These are phyloP conservation scores for Cyberlindnera americana DNA, from an alignment of 805 yeast genomes.

Conservation along the genomic window DNA sequence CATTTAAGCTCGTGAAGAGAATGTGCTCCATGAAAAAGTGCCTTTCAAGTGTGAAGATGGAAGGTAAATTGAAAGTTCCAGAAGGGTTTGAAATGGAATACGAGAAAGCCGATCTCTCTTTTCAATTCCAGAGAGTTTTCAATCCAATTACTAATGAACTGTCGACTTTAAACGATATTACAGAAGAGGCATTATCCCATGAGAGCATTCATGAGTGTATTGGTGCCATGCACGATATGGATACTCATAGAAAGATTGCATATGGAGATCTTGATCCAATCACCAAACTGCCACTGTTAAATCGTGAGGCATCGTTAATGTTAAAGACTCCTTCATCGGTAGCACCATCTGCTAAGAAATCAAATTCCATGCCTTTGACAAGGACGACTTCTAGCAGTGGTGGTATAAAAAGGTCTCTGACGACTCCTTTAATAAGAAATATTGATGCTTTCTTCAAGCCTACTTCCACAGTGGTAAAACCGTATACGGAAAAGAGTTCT, in stretches of 20 bases:
- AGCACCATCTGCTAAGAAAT: neutral
- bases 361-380: neutral
- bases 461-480: no score
- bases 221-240: conserved; percentile 38
- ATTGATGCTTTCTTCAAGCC: conserved; percentile 18
- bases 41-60: conserved; percentile 51
- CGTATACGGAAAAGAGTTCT: no score
- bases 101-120: conserved; percentile 68
- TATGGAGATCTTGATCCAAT: conserved; percentile 67
- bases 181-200: conserved; percentile 31
- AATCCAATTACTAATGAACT: conserved; percentile 52
- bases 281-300: conserved; percentile 14
- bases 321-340: neutral
- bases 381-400: neutral
- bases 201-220: conserved; percentile 35
- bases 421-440: conserved; percentile 5
- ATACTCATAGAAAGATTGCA: conserved; percentile 54
- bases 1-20: conserved; percentile 55
- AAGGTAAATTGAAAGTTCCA: conserved; percentile 58
- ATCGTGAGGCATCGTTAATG: conserved; percentile 20
- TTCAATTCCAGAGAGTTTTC: conserved; percentile 81
- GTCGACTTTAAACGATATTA: conserved; percentile 57
- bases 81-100: conserved; percentile 56
- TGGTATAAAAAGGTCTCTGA: conserved; percentile 4
- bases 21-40: conserved; percentile 52